Base-by-base conservation (phyloP, 1,284 basidiomycete genomes). In the Tilletia walkeri region DNA sequence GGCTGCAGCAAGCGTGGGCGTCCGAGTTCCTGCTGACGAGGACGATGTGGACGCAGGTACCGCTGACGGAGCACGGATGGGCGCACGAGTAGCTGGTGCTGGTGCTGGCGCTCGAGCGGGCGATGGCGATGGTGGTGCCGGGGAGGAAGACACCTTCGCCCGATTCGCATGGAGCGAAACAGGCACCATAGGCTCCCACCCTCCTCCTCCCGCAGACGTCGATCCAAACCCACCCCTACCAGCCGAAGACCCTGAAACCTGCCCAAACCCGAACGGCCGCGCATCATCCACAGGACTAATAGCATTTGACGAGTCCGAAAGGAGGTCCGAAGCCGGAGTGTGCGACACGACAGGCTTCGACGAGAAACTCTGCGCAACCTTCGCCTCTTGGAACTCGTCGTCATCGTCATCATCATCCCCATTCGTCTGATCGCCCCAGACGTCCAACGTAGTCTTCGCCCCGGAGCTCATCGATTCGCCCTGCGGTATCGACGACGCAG, bases 401-500 rank as follows among this genome's bases (percentile, higher is more conserved):
- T 53, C 67, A 16, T 68, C 48, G 7, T 56, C 49, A 16, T 36
- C 54, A 36, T 14, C 45, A 30, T 49, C 67, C 36, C 49, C 41
- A 68, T 39, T 14, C 59, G 18, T 63, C 14, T 18, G 30, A 38
- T 18, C n/a, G 14, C 59, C 30, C 30, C 30, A 34, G 34, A 36
- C 59, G 36, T 38, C 12, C 4, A 18, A 9, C 34, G 59, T 36
- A 38, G 59, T 39, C 6, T 34, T 34, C n/a, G 67, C 39, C 9
- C 45, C 48, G 24, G 49, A 34, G 61, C 39, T 30, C 54, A 68
- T 59, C 39, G 67, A 45, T 12, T 68, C 67, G 54, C 54, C 67
- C 5, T 48, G 54, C 16, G 66, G 56, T n/a, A 59, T 54, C 12
- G 30, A 45, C 3, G 54, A 41, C 4, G 67, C 41, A 7, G 41